Base-by-base conservation (phyloP, 805 yeast genomes). In the Starmerella vitae region DNA sequence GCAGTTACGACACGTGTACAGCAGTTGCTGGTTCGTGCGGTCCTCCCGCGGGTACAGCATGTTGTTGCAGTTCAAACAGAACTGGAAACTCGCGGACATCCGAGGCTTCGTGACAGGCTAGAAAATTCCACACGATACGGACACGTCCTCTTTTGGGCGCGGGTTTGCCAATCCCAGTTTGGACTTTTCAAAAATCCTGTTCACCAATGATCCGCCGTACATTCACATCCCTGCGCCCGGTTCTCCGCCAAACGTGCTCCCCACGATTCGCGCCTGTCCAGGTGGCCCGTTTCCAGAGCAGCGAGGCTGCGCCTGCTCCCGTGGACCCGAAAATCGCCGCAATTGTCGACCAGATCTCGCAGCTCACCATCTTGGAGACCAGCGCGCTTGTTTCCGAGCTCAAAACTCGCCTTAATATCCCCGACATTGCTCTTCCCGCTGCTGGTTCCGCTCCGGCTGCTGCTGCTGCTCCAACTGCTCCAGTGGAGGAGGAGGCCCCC, bases 1-100 rank as follows among this genome's bases (percentile, higher is more conserved):
- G 58, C 98, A 91, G 56, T 88, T 86, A 56, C 98, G 76, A 63
- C 98, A 91, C 43, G 93, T 86, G 59, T 82, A 91, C 43, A 88
- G 66, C 45, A 91, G 64, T 48, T 84, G 61, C 56, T 72, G 74
- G 49, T 70, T 61, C 42, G 78, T 83, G 55, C 79, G 82, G 58
- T 91, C 97, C 65, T 91, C 98, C 50, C 83, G 75, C 17, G 98
- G 98, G 60, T 91, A 91, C 63, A 91, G 71, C 98, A 91, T 91
- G 59, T 91, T 91, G 71, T 91, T 91, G 72, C 93, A 88, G 58
- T 88, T 93, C 54, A 91, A 77, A 62, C 98, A 88, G 67, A 88
- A 88, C 59, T 94, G 72, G 64, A 91, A 88, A 38, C 95, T 84
- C 19, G 51, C 51, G 53, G 93, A 84, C 93, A 82, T 83, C 20